These are phyloP conservation scores for Xanthoceras sorbifolium DNA, from an alignment of 345 rosid genomes.

Conservation along the genomic window DNA sequence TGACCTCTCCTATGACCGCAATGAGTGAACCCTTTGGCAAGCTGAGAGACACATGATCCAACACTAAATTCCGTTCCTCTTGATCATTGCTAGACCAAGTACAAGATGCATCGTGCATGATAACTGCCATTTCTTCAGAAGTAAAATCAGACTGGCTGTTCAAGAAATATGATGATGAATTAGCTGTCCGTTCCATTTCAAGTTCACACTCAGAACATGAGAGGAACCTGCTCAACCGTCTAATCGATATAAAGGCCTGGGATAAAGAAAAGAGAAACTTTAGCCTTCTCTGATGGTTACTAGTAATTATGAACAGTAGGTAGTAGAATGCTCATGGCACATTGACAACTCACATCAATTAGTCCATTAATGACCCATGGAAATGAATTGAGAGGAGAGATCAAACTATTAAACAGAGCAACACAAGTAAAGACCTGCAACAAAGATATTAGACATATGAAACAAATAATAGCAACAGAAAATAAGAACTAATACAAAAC, in stretches of 20 bases:
- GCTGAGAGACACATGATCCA: slow-evolving; percentile 58
- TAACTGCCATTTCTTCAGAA: slow-evolving; percentile 51
- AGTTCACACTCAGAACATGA: slow-evolving; percentile 51
- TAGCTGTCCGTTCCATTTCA: slow-evolving; percentile 27
- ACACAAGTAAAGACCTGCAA: slow-evolving; percentile 93
- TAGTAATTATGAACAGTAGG: slow-evolving; percentile 7
- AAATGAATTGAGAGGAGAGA: slow-evolving; percentile 92
- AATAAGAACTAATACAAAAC: slow-evolving; percentile 8
- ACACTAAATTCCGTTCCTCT: slow-evolving; percentile 45
- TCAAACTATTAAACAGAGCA: slow-evolving; percentile 81
- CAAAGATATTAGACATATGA: slow-evolving; percentile 8
- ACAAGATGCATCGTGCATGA: slow-evolving; percentile 67
- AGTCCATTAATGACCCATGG: slow-evolving; percentile 98
- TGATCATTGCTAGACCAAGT: slow-evolving; percentile 60
- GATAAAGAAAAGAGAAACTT: slow-evolving; percentile 20
- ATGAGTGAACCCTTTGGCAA: slow-evolving; percentile 68
- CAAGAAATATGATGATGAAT: slow-evolving; percentile 26
- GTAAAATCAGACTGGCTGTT: slow-evolving; percentile 31
- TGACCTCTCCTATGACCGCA: slow-evolving; percentile 87
- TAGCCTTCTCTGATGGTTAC: not conserved
- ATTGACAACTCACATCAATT: slow-evolving; percentile 72
- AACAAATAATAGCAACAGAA: not conserved
- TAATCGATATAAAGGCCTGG: slow-evolving; percentile 84
- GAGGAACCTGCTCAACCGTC: slow-evolving; percentile 81
- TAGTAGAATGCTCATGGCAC: slow-evolving; percentile 14